phyloP scores from a whole-genome alignment of 495 filamentous ascomycete species.

The Talaromyces adpressus region DNA sequence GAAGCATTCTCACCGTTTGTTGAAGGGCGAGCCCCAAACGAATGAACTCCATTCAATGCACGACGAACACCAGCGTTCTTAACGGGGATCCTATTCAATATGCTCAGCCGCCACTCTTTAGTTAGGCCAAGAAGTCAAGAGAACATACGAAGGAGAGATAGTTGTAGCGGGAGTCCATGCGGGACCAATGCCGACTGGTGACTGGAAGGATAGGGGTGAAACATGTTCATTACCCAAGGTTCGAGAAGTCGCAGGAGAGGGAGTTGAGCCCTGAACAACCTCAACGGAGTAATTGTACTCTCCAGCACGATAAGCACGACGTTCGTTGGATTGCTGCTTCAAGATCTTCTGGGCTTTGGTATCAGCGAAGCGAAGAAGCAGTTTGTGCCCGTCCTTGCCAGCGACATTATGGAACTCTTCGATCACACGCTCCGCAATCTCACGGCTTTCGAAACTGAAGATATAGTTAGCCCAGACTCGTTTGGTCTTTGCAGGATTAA shows the following conservation, averaged over 20 bases:
- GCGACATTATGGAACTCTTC: constrained; percentile 65
- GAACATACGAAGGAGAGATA: constrained; percentile 39
- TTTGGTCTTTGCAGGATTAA: neutral
- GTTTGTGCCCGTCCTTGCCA: constrained; percentile 61
- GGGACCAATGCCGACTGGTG: constrained; percentile 30
- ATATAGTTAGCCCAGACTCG: neutral
- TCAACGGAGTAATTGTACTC: constrained; percentile 74
- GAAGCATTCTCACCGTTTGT: constrained; percentile 2
- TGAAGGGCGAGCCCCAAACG: neutral
- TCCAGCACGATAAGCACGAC: constrained; percentile 85
- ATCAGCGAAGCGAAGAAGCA: constrained; percentile 95
- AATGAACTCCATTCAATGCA: constrained; percentile 2
- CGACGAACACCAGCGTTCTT: constrained; percentile 19
- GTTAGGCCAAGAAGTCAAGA: neutral
- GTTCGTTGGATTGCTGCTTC: constrained; percentile 88
- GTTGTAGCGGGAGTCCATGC: constrained; percentile 45
- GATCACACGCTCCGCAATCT: constrained; percentile 82
- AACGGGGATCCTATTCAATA: constrained; percentile 24
- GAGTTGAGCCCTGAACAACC: constrained; percentile 36
- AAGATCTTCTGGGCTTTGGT: constrained; percentile 93
- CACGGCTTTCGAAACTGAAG: constrained; percentile 74
- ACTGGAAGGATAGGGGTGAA: constrained; percentile 36
- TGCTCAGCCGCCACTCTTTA: constrained; percentile 16
- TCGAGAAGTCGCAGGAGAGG: constrained; percentile 30
- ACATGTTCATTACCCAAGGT: constrained; percentile 30